Percentiles rank a stretch among this genome's conserved stretches.
phyloP scores from a whole-genome alignment of 768 basidiomycete genomes.

The Mrakia hoshinonis region DNA sequence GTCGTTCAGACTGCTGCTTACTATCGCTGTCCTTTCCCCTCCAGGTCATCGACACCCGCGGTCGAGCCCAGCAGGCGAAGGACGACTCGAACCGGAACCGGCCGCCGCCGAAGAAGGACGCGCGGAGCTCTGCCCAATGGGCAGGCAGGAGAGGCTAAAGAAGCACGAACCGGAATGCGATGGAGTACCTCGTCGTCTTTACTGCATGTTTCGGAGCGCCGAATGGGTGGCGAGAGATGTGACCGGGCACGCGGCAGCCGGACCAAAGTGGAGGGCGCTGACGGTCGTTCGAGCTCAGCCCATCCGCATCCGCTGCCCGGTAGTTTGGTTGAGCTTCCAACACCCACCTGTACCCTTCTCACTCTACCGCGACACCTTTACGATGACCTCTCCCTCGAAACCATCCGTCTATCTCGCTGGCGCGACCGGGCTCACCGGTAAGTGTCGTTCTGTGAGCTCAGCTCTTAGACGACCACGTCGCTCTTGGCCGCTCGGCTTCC shows the following conservation, averaged over 20 bases:
- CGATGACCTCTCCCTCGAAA: neutral
- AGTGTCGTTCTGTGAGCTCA: neutral
- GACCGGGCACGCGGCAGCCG: too few relatives aligned
- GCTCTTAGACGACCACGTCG: neutral
- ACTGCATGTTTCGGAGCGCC: too few relatives aligned
- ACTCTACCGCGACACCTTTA: neutral
- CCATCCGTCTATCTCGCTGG: constrained; percentile 35
- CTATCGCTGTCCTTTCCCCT: neutral
- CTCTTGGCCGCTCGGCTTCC: neutral
- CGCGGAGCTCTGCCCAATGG: constrained; percentile 1
- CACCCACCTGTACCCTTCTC: too few relatives aligned
- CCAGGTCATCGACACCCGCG: constrained; percentile 25
- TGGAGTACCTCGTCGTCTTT: too few relatives aligned
- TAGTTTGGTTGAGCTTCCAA: too few relatives aligned
- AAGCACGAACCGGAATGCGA: too few relatives aligned
- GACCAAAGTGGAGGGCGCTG: too few relatives aligned
- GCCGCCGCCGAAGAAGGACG: constrained; percentile 10
- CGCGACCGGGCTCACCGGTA: constrained; percentile 37
- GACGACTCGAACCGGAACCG: neutral
- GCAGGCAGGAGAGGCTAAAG: constrained; percentile 6
- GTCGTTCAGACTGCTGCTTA: neutral
- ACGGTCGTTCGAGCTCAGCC: too few relatives aligned
- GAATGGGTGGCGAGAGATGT: too few relatives aligned
- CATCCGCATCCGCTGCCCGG: too few relatives aligned
- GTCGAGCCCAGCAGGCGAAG: neutral